These are phyloP conservation scores for Elsinoe ampelina DNA, from an alignment of 2,329 filamentous ascomycete genomes.

Conservation along the genomic window DNA sequence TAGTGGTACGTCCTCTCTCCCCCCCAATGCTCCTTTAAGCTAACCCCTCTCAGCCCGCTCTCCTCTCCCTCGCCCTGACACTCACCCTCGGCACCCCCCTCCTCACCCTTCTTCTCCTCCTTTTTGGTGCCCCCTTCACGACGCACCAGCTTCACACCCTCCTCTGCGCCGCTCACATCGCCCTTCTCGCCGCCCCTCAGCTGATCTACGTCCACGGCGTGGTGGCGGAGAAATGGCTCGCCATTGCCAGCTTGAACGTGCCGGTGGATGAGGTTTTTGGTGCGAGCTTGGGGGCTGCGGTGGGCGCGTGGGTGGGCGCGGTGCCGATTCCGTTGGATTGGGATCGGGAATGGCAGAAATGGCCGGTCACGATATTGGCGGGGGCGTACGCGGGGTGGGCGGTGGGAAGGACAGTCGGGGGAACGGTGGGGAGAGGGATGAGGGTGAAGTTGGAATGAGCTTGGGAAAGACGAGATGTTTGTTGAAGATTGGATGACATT, in stretches of 20 bases:
- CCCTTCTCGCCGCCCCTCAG: constrained; percentile 67
- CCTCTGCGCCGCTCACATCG: constrained; percentile 71
- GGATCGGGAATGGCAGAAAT: constrained; percentile 99
- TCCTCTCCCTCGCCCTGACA: constrained; percentile 57
- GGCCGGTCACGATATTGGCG: constrained; percentile 83
- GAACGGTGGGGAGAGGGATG: constrained; percentile 39
- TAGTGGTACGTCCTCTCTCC: constrained; percentile 32
- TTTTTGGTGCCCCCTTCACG: constrained; percentile 86
- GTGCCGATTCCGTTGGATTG: constrained; percentile 94
- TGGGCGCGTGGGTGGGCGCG: constrained; percentile 88
- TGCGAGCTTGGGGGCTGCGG: constrained; percentile 62
- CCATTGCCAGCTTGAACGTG: constrained; percentile 56
- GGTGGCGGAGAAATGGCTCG: constrained; percentile 59
- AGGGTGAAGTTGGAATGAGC: constrained; percentile 35
- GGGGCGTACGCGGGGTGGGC: constrained; percentile 74
- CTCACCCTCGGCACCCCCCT: constrained; percentile 48
- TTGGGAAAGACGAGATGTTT: too few relatives aligned
- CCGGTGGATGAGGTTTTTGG: constrained; percentile 82
- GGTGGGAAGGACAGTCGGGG: constrained; percentile 55
- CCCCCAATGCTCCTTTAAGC: neutral
- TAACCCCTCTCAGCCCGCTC: constrained; percentile 47
- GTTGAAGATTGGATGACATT: neutral
- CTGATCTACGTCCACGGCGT: constrained; percentile 81
- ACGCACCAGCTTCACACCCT: constrained; percentile 70
- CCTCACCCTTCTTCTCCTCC: constrained; percentile 56